These are phyloP conservation scores for Boletus pseudopeckii DNA, from an alignment of 768 basidiomycete species.

Conservation along the genomic window DNA sequence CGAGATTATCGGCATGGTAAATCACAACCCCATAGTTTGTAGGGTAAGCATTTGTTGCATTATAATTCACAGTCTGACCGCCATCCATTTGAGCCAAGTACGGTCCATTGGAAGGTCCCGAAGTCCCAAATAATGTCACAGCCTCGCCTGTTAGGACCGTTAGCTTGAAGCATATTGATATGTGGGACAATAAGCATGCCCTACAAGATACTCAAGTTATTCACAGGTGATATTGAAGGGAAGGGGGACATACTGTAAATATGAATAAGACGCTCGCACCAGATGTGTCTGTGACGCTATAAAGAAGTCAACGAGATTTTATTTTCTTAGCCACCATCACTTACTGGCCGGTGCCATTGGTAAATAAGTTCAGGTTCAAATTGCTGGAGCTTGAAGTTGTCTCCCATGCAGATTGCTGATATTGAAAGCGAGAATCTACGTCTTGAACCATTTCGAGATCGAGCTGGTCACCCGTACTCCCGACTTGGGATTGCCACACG, in stretches of 20 bases:
- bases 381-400: slow-evolving; percentile 28
- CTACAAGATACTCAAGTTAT: slow-evolving; percentile 11
- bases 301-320: not conserved
- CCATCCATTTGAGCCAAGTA: slow-evolving; percentile 38
- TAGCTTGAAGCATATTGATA: not conserved
- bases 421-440: slow-evolving; percentile 37
- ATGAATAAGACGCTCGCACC: slow-evolving; percentile 35
- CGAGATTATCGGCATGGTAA: slow-evolving; percentile 37
- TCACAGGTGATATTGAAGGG: not conserved
- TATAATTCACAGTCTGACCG: slow-evolving; percentile 15
- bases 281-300: slow-evolving; percentile 34
- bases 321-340: slow-evolving; percentile 1
- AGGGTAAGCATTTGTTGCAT: slow-evolving; percentile 13
- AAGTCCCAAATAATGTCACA: slow-evolving; percentile 44
- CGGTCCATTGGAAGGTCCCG: slow-evolving; percentile 33
- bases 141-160: slow-evolving; percentile 35
- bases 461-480: slow-evolving; percentile 12
- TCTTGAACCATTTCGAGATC: slow-evolving; percentile 30
- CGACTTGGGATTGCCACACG: slow-evolving; percentile 29
- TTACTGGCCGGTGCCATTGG: slow-evolving; percentile 42
- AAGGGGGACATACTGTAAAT: slow-evolving; percentile 35
- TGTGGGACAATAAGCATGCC: slow-evolving; percentile 13
- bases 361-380: slow-evolving; percentile 38
- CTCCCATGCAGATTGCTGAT: slow-evolving; percentile 35
- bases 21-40: slow-evolving; percentile 28